phyloP scores from a whole-genome alignment of 371 early-diverging fungal species.

The Mortierella sp. region DNA sequence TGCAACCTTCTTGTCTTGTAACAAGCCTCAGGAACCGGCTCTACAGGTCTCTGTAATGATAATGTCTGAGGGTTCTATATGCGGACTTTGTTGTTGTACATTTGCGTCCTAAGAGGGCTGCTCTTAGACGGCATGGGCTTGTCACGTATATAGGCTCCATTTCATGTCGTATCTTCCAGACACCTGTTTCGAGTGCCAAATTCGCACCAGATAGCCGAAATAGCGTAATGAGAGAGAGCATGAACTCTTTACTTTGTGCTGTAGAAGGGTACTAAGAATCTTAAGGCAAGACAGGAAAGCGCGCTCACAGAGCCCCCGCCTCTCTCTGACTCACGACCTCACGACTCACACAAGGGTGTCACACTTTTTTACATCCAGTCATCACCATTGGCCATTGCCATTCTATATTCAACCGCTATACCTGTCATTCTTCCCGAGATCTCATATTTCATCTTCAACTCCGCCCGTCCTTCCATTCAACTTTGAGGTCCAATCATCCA shows the following conservation, averaged over 20 bases:
- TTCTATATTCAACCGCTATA: not conserved
- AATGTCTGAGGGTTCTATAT: too few relatives aligned
- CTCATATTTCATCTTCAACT: not conserved
- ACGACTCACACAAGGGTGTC: not conserved
- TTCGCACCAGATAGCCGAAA: not conserved
- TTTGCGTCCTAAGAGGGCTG: too few relatives aligned
- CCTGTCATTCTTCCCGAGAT: not conserved
- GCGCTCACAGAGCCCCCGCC: too few relatives aligned
- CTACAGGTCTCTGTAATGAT: too few relatives aligned
- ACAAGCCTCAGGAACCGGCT: too few relatives aligned
- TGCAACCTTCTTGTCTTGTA: too few relatives aligned
- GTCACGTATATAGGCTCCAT: not conserved
- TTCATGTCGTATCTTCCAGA: not conserved
- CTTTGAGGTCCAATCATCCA: not conserved
- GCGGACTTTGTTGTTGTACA: too few relatives aligned
- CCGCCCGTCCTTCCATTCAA: not conserved
- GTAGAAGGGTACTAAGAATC: too few relatives aligned
- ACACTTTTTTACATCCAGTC: not conserved
- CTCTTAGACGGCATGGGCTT: not conserved
- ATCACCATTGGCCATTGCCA: not conserved
- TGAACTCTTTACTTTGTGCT: too few relatives aligned
- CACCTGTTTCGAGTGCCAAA: constrained; percentile 5
- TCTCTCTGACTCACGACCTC: constrained; percentile 4
- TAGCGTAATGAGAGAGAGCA: not conserved
- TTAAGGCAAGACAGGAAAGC: too few relatives aligned